Evolutionary conservation across 108 stramenopile species (phyloP).

Genomic region (Conticribra guillardii): DNA sequence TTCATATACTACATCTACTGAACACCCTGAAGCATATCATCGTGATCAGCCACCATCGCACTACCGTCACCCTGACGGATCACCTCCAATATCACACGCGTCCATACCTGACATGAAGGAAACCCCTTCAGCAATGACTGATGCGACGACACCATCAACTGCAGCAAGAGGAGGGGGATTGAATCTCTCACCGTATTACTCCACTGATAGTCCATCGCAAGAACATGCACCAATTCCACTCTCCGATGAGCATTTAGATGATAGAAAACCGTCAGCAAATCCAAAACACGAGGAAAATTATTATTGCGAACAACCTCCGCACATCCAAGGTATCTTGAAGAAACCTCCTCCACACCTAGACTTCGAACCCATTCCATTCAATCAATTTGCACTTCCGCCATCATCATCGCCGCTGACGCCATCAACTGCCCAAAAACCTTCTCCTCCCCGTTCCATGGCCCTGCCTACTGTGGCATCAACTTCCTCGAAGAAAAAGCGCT

Average conservation of each 20-base stretch:
- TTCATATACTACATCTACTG: neutral
- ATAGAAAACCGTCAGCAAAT: slow-evolving; percentile 40
- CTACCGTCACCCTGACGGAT: neutral
- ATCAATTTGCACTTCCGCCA: slow-evolving; percentile 10
- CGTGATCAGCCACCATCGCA: neutral
- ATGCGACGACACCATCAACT: slow-evolving; percentile 25
- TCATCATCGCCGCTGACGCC: slow-evolving; percentile 10
- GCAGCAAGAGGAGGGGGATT: neutral
- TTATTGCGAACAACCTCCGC: neutral
- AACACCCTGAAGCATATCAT: no score
- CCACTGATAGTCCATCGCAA: slow-evolving; percentile 13
- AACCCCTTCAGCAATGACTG: slow-evolving; percentile 18
- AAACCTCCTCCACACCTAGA: slow-evolving; percentile 3
- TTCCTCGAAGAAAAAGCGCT: neutral
- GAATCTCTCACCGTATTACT: neutral
- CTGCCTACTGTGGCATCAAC: neutral
- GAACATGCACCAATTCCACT: slow-evolving; percentile 7
- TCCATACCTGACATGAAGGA: neutral
- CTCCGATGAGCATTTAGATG: slow-evolving; percentile 44
- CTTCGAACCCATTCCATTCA: slow-evolving; percentile 42
- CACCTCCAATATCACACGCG: slow-evolving; percentile 15
- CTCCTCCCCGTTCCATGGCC: neutral
- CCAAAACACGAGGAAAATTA: slow-evolving; percentile 4
- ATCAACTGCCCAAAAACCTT: no score
- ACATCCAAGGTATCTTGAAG: neutral